Evolutionary conservation across 2,329 filamentous ascomycete genomes (phyloP).

Genomic region (Hypoxylon sp.): DNA sequence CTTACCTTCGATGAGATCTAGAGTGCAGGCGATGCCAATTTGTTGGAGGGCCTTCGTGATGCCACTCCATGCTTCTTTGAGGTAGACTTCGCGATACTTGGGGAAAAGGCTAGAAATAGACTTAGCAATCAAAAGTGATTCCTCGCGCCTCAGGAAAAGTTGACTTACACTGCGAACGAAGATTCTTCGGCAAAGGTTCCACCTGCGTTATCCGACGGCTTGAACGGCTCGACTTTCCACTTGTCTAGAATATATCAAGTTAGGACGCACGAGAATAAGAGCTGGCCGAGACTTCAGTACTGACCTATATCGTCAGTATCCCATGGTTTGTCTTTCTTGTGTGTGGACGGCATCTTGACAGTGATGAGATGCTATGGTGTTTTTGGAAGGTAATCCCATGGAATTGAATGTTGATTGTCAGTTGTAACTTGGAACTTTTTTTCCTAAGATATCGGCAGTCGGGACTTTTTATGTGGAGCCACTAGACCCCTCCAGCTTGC

Average conservation of each 20-base stretch:
- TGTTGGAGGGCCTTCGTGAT: constrained; percentile 90
- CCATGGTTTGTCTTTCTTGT: constrained; percentile 93
- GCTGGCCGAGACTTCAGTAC: constrained; percentile 72
- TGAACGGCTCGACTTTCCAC: constrained; percentile 93
- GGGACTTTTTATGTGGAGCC: constrained; percentile 30
- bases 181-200: constrained; percentile 95
- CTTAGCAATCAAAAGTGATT: not conserved
- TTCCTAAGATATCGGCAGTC: constrained; percentile 32
- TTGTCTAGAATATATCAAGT: constrained; percentile 76
- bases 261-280: not conserved
- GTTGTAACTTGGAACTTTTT: constrained; percentile 34
- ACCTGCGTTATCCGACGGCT: constrained; percentile 83
- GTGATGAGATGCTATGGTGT: constrained; percentile 10
- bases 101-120: constrained; percentile 78
- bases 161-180: constrained; percentile 71
- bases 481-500: constrained; percentile 1
- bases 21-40: constrained; percentile 86
- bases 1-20: constrained; percentile 90
- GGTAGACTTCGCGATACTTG: constrained; percentile 94
- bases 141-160: not conserved
- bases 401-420: constrained; percentile 15
- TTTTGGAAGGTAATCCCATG: not conserved
- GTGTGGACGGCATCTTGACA: constrained; percentile 63
- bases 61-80: constrained; percentile 89
- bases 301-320: constrained; percentile 98